Conservation (phyloP, 75 land plant genomes). For the Selaginella moellendorffii region DNA sequence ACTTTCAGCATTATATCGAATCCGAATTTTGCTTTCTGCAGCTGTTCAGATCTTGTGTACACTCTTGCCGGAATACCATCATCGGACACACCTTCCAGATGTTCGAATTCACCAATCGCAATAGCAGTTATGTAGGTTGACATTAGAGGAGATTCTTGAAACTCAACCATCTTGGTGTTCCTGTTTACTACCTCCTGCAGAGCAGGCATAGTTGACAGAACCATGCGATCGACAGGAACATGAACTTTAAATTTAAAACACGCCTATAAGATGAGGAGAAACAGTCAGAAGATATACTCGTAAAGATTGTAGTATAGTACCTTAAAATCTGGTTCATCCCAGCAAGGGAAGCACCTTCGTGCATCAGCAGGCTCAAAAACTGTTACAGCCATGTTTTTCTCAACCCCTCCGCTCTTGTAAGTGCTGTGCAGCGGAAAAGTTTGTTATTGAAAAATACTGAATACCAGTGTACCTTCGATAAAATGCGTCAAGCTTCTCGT, state of each 20-base stretch:
- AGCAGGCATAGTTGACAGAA: constrained; percentile 13
- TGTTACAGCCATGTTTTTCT: neutral
- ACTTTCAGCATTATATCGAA: neutral
- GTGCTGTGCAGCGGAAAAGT: neutral
- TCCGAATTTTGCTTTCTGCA: constrained; percentile 4
- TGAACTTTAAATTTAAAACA: constrained; percentile 8
- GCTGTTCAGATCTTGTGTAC: neutral
- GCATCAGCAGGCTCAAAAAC: neutral
- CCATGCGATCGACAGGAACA: constrained; percentile 12
- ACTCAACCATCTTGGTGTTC: neutral
- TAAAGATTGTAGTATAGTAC: neutral
- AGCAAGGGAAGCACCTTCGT: neutral
- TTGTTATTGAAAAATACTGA: neutral
- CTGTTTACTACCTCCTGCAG: neutral
- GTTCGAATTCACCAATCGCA: constrained; percentile 10
- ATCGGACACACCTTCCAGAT: neutral
- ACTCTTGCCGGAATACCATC: constrained; percentile 1
- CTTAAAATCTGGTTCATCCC: constrained; percentile 1
- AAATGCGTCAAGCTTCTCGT: neutral
- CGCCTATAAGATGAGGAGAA: constrained; percentile 1
- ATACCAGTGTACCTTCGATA: neutral
- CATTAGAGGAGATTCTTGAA: constrained; percentile 13
- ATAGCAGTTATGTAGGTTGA: constrained; percentile 13
- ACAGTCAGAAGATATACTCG: neutral
- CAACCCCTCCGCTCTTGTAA: neutral